Percentiles rank a stretch among this genome's conserved stretches.
These are phyloP conservation scores for Monilinia fructicola DNA, from an alignment of 2,329 filamentous ascomycete species.

Conservation along the genomic window DNA sequence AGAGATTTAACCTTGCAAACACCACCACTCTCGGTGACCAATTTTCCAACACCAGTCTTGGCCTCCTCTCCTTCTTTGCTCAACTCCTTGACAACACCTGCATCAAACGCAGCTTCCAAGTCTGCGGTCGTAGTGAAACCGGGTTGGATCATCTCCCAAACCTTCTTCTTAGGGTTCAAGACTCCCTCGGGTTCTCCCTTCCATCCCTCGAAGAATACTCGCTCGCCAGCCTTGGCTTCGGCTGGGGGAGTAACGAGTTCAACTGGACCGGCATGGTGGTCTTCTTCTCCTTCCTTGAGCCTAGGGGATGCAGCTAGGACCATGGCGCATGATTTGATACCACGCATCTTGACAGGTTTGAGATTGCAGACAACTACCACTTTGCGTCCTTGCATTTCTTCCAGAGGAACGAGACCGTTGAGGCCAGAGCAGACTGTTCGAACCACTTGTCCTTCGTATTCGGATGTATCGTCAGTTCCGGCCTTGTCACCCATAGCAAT, in stretches of 20 bases:
- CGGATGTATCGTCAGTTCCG: constrained; percentile 82
- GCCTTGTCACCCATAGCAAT: constrained; percentile 90
- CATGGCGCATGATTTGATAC: constrained; percentile 80
- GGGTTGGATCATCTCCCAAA: constrained; percentile 96
- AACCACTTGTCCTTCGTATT: constrained; percentile 87
- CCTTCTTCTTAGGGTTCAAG: constrained; percentile 99
- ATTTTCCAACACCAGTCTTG: constrained; percentile 52
- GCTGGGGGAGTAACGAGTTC: constrained; percentile 86
- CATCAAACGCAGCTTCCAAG: constrained; percentile 85
- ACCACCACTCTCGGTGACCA: constrained; percentile 76
- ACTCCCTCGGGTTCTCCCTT: constrained; percentile 88
- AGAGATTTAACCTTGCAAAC: constrained; percentile 81
- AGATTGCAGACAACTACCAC: constrained; percentile 96
- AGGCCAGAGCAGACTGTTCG: constrained; percentile 96
- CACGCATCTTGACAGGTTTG: constrained; percentile 99
- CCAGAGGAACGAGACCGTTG: constrained; percentile 87
- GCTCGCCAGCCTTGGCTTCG: constrained; percentile 76
- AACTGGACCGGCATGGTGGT: constrained; percentile 84
- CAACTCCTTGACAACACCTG: constrained; percentile 70
- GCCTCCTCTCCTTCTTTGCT: constrained; percentile 62
- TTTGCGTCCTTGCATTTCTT: constrained; percentile 95
- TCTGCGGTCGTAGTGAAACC: constrained; percentile 86
- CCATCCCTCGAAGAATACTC: constrained; percentile 93
- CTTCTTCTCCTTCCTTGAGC: constrained; percentile 75
- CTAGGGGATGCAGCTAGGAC: constrained; percentile 91